Conservation (phyloP, 2,329 filamentous ascomycete species). For the Cercospora zeina region DNA sequence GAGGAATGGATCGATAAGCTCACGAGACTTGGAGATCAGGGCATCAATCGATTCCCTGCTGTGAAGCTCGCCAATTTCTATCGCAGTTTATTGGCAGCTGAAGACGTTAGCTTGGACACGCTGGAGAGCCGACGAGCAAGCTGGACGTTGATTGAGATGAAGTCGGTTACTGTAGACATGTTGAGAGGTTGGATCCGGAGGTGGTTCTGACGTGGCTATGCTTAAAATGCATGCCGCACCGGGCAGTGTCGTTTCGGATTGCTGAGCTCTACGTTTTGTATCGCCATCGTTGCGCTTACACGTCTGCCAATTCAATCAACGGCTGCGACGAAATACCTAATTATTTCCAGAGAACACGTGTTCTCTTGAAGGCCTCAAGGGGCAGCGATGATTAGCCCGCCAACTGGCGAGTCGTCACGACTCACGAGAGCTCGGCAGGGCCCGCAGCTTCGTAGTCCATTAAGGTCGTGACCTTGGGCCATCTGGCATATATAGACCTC, state of each 20-base stretch:
- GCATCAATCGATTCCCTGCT: slow-evolving; percentile 27
- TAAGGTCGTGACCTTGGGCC: slow-evolving; percentile 13
- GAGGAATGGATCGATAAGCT: slow-evolving; percentile 29
- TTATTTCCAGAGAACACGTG: background rate
- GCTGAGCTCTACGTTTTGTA: background rate
- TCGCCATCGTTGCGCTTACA: background rate
- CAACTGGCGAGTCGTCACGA: background rate
- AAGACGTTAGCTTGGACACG: slow-evolving; percentile 30
- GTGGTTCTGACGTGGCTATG: slow-evolving; percentile 18
- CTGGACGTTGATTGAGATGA: slow-evolving; percentile 33
- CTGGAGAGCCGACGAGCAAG: slow-evolving; percentile 36
- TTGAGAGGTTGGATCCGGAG: slow-evolving; percentile 29
- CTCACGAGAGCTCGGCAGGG: background rate
- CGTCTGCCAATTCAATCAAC: background rate
- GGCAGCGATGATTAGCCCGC: background rate
- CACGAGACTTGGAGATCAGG: slow-evolving; percentile 24
- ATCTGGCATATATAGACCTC: background rate
- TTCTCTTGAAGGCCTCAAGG: background rate
- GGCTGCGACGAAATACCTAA: background rate
- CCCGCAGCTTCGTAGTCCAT: slow-evolving; percentile 9
- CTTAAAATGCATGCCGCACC: background rate
- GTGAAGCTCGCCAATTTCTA: slow-evolving; percentile 33
- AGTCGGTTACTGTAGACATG: slow-evolving; percentile 24
- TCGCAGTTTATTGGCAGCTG: slow-evolving; percentile 15
- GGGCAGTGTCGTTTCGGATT: background rate